A percentile compares a stretch with the other conserved stretches of the same genome.
Conservation (phyloP, 352 stramenopile genomes). For the Globisporangium nagaii region DNA sequence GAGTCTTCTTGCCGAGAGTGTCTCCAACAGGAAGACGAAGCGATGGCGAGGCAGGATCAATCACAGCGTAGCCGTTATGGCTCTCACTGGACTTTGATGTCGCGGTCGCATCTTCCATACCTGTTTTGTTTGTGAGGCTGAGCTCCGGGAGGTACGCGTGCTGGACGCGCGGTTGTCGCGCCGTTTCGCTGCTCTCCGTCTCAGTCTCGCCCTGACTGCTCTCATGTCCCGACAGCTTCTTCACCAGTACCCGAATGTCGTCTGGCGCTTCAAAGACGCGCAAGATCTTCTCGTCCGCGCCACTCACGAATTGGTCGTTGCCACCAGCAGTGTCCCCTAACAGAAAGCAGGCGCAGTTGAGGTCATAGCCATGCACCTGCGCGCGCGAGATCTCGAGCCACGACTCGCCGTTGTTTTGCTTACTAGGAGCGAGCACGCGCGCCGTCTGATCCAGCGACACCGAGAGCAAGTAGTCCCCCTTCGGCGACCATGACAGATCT, state of each 20-base stretch:
- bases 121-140: conserved; percentile 70
- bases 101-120: conserved; percentile 2
- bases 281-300: conserved; percentile 83
- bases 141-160: conserved; percentile 72
- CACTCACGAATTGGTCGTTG: conserved; percentile 62
- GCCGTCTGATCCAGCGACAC: conserved; percentile 75
- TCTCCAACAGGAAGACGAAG: conserved; percentile 54
- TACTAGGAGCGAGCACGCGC: conserved; percentile 36
- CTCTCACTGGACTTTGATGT: neutral
- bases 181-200: neutral
- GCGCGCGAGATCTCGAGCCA: conserved; percentile 71
- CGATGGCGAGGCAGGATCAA: neutral
- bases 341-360: conserved; percentile 70
- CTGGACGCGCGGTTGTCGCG: conserved; percentile 14
- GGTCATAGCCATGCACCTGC: conserved; percentile 78
- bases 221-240: conserved; percentile 13
- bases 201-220: neutral
- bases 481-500: conserved; percentile 59
- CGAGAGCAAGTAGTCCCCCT: conserved; percentile 60
- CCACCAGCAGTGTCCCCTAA: neutral
- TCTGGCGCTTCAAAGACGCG: conserved; percentile 66
- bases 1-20: conserved; percentile 49
- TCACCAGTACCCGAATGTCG: conserved; percentile 29
- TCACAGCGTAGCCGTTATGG: conserved; percentile 18
- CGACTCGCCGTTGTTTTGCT: neutral